Evolutionary conservation across 2,329 filamentous ascomycete genomes (phyloP).

Genomic region (Colletotrichum endophyticum): DNA sequence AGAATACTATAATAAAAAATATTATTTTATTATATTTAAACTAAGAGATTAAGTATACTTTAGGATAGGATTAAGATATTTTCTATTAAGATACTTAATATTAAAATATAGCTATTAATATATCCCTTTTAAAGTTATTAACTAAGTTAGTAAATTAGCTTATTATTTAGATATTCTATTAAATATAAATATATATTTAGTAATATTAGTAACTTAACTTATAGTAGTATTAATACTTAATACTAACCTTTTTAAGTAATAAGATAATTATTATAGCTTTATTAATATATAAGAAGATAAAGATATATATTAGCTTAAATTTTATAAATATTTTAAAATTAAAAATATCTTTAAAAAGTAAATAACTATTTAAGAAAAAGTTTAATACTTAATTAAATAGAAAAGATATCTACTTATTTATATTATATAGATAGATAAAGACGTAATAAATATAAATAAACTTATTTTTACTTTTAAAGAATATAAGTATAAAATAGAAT

Average conservation of each 20-base stretch:
- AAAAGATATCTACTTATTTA: too few species aligned
- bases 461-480: too few species aligned
- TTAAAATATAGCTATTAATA: neutral
- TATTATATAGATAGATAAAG: too few species aligned
- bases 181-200: neutral
- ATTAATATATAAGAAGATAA: neutral
- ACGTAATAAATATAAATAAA: too few species aligned
- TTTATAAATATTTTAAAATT: too few species aligned
- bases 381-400: too few species aligned
- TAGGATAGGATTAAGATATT: neutral
- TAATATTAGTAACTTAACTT: neutral
- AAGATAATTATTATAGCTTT: neutral
- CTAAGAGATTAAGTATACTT: too few species aligned
- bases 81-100: neutral
- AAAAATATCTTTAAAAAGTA: neutral
- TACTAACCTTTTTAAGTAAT: neutral
- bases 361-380: neutral
- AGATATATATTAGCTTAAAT: too few species aligned
- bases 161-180: neutral
- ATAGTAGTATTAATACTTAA: neutral
- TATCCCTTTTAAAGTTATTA: neutral
- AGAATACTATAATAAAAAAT: neutral
- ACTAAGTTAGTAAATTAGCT: neutral
- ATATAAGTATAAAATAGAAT: too few species aligned
- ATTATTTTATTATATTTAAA: too few species aligned